These are phyloP conservation scores for Moricandia moricandioides DNA, from an alignment of 345 rosid genomes.

Conservation along the genomic window DNA sequence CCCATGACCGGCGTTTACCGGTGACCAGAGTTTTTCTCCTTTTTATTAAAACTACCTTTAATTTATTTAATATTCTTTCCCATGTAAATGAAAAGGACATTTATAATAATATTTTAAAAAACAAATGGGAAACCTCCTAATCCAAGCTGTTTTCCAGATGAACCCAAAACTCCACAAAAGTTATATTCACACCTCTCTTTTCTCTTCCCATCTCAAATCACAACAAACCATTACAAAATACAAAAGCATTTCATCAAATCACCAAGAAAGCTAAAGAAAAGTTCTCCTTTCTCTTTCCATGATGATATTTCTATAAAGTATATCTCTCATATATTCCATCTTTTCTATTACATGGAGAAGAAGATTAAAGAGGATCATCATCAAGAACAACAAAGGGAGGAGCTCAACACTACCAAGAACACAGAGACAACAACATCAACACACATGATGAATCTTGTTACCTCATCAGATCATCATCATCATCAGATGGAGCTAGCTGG, in stretches of 20 bases:
- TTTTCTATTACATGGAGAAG: conserved; percentile 24
- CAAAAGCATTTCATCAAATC: conserved; percentile 20
- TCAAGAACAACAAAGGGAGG: neutral
- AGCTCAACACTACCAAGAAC: conserved; percentile 10
- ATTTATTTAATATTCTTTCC: conserved; percentile 15
- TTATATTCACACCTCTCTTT: conserved; percentile 52
- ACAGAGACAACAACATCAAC: conserved; percentile 12
- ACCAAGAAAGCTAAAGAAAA: conserved; percentile 32
- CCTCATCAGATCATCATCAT: conserved; percentile 30
- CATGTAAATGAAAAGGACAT: conserved; percentile 22
- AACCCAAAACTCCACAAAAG: conserved; percentile 35
- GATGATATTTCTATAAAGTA: conserved; percentile 26
- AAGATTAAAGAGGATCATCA: conserved; percentile 18
- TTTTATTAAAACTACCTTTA: neutral
- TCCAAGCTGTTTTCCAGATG: conserved; percentile 66
- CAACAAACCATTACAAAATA: conserved; percentile 20
- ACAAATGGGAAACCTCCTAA: conserved; percentile 52
- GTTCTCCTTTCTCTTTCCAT: conserved; percentile 10
- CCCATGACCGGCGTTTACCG: conserved; percentile 55
- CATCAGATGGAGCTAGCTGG: conserved; percentile 45
- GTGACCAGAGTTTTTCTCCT: conserved; percentile 37
- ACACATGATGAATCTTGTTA: conserved; percentile 46
- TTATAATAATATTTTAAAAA: neutral
- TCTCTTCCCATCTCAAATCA: conserved; percentile 21
- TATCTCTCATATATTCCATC: conserved; percentile 18